Conservation (phyloP, 1,284 basidiomycete genomes). For the Ceratobasidium sp. region DNA sequence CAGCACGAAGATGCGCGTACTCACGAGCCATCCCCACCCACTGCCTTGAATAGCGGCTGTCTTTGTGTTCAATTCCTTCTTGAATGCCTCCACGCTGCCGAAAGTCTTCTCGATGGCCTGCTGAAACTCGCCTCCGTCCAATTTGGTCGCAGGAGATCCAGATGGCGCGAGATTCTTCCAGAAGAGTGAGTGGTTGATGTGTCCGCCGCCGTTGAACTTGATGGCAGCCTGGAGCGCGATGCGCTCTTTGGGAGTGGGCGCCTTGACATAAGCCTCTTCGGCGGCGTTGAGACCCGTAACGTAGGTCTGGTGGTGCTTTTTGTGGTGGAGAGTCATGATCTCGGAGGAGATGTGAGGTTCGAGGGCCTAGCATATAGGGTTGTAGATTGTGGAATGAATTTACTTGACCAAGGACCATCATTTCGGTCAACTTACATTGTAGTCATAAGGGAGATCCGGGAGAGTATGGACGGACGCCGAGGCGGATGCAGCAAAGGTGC, state of each 20-base stretch:
- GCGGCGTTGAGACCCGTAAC: conserved; percentile 92
- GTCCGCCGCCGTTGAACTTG: conserved; percentile 93
- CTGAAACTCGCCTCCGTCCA: conserved; percentile 79
- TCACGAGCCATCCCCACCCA: conserved; percentile 96
- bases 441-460: conserved; percentile 89
- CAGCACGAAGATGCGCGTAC: conserved; percentile 50
- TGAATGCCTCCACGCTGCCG: conserved; percentile 79
- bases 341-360: conserved; percentile 80
- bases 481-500: conserved; percentile 56
- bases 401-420: neutral
- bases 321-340: conserved; percentile 95
- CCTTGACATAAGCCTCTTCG: conserved; percentile 81
- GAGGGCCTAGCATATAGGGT: conserved; percentile 61
- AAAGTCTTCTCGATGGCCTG: conserved; percentile 85
- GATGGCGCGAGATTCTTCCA: conserved; percentile 94
- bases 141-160: conserved; percentile 69
- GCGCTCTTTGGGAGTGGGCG: conserved; percentile 75
- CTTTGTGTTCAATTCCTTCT: conserved; percentile 78
- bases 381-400: neutral
- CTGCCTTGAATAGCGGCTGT: conserved; percentile 97
- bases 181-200: conserved; percentile 94
- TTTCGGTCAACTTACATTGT: conserved; percentile 70
- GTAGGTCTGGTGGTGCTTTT: conserved; percentile 95
- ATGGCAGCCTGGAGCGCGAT: conserved; percentile 88
- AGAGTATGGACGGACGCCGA: conserved; percentile 67